Base-by-base conservation (phyloP, 75 land plant species). In the Sequoiadendron giganteum region DNA sequence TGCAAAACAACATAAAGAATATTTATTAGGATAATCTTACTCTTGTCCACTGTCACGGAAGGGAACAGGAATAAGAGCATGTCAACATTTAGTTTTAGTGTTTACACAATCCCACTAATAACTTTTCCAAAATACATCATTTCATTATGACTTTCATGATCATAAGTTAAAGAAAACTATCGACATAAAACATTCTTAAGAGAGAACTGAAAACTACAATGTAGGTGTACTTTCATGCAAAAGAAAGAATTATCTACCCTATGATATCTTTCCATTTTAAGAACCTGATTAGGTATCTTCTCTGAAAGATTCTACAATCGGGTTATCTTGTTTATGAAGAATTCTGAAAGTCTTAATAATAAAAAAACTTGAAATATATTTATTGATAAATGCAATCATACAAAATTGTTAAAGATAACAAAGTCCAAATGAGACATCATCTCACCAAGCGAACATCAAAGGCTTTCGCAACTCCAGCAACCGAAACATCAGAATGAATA, bases 361-460 rank as follows among this genome's bases (percentile, higher is more conserved):
- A 56, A 68, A 85, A 38, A n/a, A 85, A 28, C 16, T 49, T 21
- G 19, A 40, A 72, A 30, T 85, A 86, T 54, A 68, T 42, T 40
- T 19, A 85, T 21, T 21, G 87, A 34, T 39, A 87, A 13, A 38
- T 45, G 3, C n/a, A 52, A 86, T 88, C 18, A 10, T 34, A 88
- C 30, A 38, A 88, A 76, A 39, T 15, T 48, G 25, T 86, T 75
- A 2, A 61, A 87, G 18, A 47, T 18, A 88, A 54, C 55, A 58
- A 40, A 49, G 39, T 21, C 40, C 40, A 48, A 39, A 25, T 52
- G 21, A 39, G 10, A 30, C 47, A 19, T 43, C 3, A 32, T 87
- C 94, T 76, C 58, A 97, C 99, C 99, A 96, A 88, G 42, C 98
- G 99, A 88, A 96, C 99, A 34, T 95, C 99, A 94, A 97, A 96